phyloP scores from a whole-genome alignment of 225 moss, liverwort and hornwort species.

The Climacium dendroides region DNA sequence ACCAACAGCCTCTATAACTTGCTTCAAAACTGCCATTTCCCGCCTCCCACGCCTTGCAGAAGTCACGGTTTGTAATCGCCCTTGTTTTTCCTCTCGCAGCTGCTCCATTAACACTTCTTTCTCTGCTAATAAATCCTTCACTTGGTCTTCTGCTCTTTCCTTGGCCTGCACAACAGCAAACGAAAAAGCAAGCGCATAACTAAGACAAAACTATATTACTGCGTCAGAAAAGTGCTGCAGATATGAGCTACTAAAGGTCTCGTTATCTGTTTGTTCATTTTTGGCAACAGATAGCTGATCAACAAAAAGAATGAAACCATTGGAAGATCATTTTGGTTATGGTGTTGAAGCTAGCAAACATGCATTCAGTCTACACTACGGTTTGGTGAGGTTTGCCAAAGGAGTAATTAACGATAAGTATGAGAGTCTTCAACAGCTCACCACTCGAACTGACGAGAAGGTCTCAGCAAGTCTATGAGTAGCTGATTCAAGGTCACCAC shows the following conservation, averaged over 20 bases:
- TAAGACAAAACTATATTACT: not conserved
- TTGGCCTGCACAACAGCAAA: conserved; percentile 49
- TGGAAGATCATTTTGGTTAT: not conserved
- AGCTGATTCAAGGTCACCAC: conserved; percentile 78
- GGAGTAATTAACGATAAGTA: not conserved
- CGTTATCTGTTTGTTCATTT: not conserved
- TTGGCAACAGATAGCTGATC: not conserved
- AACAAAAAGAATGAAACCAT: not conserved
- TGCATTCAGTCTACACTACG: not conserved
- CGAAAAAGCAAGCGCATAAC: not conserved
- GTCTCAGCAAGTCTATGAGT: conserved; percentile 62
- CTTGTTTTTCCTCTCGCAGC: conserved; percentile 40
- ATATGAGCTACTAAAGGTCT: not conserved
- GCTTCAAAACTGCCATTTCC: conserved; percentile 70
- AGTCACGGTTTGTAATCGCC: conserved; percentile 36
- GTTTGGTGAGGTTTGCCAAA: not conserved
- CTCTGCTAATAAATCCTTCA: conserved; percentile 43
- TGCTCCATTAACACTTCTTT: conserved; percentile 39
- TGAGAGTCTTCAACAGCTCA: not conserved
- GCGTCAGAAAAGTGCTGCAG: not conserved
- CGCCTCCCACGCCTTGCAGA: conserved; percentile 45
- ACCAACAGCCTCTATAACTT: conserved; percentile 81
- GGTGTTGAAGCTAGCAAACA: not conserved
- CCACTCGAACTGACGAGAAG: conserved; percentile 44
- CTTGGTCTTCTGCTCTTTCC: conserved; percentile 60